phyloP scores from a whole-genome alignment of 805 yeast species.

The Kazachstania africana region DNA sequence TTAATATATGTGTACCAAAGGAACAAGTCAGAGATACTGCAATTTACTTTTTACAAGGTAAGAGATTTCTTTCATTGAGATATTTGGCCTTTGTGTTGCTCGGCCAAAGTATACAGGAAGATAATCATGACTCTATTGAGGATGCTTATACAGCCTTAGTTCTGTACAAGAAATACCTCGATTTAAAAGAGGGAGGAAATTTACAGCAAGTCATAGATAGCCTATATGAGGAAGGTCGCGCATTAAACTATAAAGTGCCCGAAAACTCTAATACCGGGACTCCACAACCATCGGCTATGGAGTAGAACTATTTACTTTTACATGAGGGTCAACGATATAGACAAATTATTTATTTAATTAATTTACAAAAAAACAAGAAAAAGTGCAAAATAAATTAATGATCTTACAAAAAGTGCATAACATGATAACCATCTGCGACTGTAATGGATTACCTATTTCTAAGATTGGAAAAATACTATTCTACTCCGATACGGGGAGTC shows the following conservation, averaged over 20 bases:
- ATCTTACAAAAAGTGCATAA: not conserved
- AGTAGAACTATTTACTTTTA: not conserved
- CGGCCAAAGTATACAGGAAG: conserved; percentile 69
- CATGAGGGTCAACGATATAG: no score
- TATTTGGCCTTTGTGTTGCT: conserved; percentile 75
- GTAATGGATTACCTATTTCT: no score
- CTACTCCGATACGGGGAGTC: conserved; percentile 26
- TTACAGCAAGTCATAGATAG: conserved; percentile 52
- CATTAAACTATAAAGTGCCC: conserved; percentile 24
- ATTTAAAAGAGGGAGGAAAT: conserved; percentile 43
- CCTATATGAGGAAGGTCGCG: conserved; percentile 58
- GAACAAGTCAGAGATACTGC: conserved; percentile 85
- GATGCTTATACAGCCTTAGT: conserved; percentile 83
- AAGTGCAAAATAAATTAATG: not conserved
- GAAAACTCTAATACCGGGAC: no score
- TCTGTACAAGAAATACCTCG: conserved; percentile 61
- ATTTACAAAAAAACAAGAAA: no score
- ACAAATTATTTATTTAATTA: no score
- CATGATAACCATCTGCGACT: not conserved
- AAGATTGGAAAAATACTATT: no score
- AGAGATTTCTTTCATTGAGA: conserved; percentile 71
- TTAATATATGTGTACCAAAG: conserved; percentile 79
- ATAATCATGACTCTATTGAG: conserved; percentile 94
- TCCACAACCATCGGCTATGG: no score
- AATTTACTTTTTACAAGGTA: conserved; percentile 63